Conservation (phyloP, 2,329 filamentous ascomycete species). For the Daldinia eschscholtzii region DNA sequence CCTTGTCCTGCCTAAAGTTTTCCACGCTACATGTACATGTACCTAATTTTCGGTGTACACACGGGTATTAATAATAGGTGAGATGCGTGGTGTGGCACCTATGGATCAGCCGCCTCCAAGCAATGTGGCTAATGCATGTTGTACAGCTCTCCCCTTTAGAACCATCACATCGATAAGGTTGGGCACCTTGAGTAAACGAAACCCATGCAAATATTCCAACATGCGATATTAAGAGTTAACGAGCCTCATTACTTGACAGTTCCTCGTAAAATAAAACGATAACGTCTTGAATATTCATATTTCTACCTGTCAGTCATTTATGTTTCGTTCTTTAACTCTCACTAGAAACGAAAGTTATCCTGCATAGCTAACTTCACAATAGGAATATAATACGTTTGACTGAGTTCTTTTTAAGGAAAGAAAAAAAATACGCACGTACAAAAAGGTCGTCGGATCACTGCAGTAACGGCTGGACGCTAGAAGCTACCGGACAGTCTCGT, state of each 20-base stretch:
- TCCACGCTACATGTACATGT: not conserved
- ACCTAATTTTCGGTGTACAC: constrained; percentile 8
- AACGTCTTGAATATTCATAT: no score
- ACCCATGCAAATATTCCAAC: not conserved
- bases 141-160: not conserved
- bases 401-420: not conserved
- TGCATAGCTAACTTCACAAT: not conserved
- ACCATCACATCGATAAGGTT: not conserved
- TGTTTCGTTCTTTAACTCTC: not conserved
- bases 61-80: not conserved
- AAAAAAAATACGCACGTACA: not conserved
- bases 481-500: constrained; percentile 12
- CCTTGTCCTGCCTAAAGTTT: constrained; percentile 22
- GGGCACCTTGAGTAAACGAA: not conserved
- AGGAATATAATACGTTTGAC: constrained; percentile 1
- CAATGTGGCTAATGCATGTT: constrained; percentile 4
- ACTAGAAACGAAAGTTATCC: not conserved
- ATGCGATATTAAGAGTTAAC: not conserved
- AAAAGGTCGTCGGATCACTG: constrained; percentile 26
- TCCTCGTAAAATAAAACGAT: no score
- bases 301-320: not conserved
- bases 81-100: constrained; percentile 8
- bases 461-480: constrained; percentile 21
- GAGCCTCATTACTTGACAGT: not conserved
- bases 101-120: constrained; percentile 2